phyloP scores from a whole-genome alignment of 176 grass and related monocot species.

The Echinochloa phyllopogon region DNA sequence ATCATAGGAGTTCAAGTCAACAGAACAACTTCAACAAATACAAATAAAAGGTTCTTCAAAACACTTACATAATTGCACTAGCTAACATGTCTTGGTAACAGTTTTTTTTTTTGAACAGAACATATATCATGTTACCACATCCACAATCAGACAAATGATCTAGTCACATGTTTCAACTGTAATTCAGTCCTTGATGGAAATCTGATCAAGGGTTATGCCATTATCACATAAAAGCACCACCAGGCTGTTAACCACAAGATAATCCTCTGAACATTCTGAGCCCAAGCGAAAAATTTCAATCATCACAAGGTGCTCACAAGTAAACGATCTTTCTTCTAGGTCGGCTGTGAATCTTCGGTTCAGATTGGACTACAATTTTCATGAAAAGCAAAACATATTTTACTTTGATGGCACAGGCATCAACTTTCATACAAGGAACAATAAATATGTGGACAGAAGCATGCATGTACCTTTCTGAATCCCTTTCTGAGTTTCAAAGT shows the following conservation, averaged over 20 bases:
- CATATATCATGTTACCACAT: too few relatives aligned
- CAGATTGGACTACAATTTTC: not conserved
- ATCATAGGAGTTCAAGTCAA: too few relatives aligned
- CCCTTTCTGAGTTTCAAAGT: not conserved
- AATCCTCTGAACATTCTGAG: not conserved
- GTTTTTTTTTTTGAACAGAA: too few relatives aligned
- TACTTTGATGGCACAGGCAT: not conserved
- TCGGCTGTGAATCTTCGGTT: too few relatives aligned
- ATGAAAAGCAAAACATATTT: not conserved
- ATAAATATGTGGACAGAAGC: not conserved
- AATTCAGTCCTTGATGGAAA: not conserved
- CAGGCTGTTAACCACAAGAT: not conserved
- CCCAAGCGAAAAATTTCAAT: not conserved
- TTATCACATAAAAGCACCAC: not conserved
- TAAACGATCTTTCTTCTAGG: too few relatives aligned
- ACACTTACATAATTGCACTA: too few relatives aligned
- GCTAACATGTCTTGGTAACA: too few relatives aligned
- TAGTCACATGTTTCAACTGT: too few relatives aligned
- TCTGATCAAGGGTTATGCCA: conserved; percentile 14
- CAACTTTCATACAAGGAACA: not conserved
- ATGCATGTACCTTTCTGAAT: not conserved
- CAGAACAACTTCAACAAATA: too few relatives aligned
- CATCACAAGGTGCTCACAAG: not conserved
- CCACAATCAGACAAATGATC: too few relatives aligned
- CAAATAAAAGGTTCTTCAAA: too few relatives aligned